Conservation (phyloP, 306 rosid species). For the Oemleria cerasiformis region DNA sequence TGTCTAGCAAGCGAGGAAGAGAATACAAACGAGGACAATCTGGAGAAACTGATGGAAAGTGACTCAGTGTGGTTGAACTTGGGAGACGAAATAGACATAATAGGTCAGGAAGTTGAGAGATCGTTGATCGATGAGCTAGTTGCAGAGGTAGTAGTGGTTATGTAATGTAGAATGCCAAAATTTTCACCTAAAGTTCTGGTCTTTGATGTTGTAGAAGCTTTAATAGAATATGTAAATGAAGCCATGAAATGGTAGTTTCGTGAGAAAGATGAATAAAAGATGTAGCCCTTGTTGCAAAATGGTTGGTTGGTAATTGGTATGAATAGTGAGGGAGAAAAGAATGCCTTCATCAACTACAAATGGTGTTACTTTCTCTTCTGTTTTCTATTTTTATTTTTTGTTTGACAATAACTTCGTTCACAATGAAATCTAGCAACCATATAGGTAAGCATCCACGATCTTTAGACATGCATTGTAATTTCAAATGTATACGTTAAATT, state of each 20-base stretch:
- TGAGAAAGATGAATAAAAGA: constrained; percentile 51
- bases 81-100: constrained; percentile 48
- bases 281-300: background rate
- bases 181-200: constrained; percentile 30
- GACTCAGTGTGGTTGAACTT: constrained; percentile 60
- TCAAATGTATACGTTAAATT: too few species aligned
- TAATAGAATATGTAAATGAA: constrained; percentile 39
- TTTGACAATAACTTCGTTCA: background rate
- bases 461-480: too few species aligned
- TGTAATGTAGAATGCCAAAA: constrained; percentile 30
- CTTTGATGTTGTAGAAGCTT: constrained; percentile 25
- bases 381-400: background rate
- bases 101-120: constrained; percentile 66
- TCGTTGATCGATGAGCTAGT: constrained; percentile 64
- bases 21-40: constrained; percentile 40
- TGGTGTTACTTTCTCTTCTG: background rate
- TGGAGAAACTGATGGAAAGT: constrained; percentile 46
- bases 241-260: constrained; percentile 43
- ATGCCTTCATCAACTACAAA: background rate
- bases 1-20: constrained; percentile 47
- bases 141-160: constrained; percentile 49
- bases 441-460: too few species aligned
- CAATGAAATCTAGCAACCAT: background rate
- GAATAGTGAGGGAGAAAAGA: background rate
- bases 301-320: background rate